Percentiles rank a stretch among this genome's conserved stretches.
phyloP scores from a whole-genome alignment of 116 monocot species.

The Dioscorea cayenensis region DNA sequence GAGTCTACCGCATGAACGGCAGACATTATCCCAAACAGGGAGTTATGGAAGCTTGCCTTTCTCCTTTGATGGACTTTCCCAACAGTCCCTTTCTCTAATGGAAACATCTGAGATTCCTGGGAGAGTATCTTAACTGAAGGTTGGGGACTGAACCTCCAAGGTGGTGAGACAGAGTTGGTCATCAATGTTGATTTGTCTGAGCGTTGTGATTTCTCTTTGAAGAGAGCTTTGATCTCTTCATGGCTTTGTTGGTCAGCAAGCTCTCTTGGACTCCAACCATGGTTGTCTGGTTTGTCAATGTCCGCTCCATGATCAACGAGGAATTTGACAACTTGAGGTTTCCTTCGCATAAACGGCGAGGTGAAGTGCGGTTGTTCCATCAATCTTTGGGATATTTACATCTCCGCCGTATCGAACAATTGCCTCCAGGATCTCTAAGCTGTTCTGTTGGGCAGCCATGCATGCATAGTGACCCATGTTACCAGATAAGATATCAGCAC shows the following conservation, averaged over 20 bases:
- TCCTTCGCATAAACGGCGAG: conserved; percentile 68
- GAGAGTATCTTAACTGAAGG: conserved; percentile 21
- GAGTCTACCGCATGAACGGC: conserved; percentile 24
- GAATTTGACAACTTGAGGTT: conserved; percentile 57
- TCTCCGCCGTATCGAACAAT: conserved; percentile 57
- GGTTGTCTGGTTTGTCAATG: conserved; percentile 29
- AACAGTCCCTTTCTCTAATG: neutral
- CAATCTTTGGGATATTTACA: conserved; percentile 29
- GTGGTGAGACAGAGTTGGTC: neutral
- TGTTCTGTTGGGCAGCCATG: conserved; percentile 60
- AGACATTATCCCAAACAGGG: conserved; percentile 78
- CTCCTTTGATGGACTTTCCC: conserved; percentile 11
- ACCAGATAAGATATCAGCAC: conserved; percentile 39
- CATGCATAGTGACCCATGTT: conserved; percentile 59
- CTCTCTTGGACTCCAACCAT: conserved; percentile 59
- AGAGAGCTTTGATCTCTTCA: conserved; percentile 69
- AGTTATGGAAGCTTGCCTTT: conserved; percentile 49
- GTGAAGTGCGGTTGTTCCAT: conserved; percentile 69
- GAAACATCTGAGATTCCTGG: neutral
- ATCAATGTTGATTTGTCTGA: neutral
- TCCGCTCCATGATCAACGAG: conserved; percentile 56
- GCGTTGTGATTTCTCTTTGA: conserved; percentile 20
- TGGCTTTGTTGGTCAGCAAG: conserved; percentile 83
- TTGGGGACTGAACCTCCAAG: conserved; percentile 37
- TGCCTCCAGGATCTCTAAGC: conserved; percentile 43